A percentile compares a stretch with the other conserved stretches of the same genome.
These are phyloP conservation scores for Phytopythium delawarense DNA, from an alignment of 352 stramenopile genomes.

Conservation along the genomic window DNA sequence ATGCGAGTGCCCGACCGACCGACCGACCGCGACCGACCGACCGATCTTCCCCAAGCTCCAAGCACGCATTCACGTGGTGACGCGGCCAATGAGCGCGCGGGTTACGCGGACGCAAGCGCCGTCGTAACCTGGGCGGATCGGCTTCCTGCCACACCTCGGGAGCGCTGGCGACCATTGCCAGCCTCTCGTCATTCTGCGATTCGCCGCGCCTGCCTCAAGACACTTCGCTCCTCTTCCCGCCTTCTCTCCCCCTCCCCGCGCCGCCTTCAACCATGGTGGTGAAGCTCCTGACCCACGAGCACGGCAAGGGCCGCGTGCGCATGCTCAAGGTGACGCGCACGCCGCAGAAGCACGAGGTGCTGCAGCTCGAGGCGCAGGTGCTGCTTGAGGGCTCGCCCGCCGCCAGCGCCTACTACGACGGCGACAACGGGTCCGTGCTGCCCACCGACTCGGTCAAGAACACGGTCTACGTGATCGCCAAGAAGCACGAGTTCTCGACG, in stretches of 20 bases:
- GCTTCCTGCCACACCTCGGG: background rate
- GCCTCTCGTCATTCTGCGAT: conserved; percentile 25
- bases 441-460: conserved; percentile 91
- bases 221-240: background rate
- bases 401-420: conserved; percentile 74
- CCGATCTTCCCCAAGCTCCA: conserved; percentile 6
- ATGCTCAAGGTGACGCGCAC: conserved; percentile 83
- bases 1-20: conserved; percentile 27
- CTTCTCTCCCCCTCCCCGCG: background rate
- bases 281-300: conserved; percentile 64
- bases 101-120: no score
- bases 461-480: conserved; percentile 85
- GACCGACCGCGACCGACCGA: conserved; percentile 9
- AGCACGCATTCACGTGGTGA: background rate
- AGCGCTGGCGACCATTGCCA: background rate
- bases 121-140: background rate
- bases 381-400: conserved; percentile 76
- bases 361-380: conserved; percentile 82
- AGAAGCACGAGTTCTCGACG: conserved; percentile 83
- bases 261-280: conserved; percentile 44
- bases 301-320: conserved; percentile 86
- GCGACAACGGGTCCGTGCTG: conserved; percentile 82
- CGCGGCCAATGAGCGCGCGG: background rate
- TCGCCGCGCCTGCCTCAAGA: conserved; percentile 22
- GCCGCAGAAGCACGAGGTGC: conserved; percentile 66